Base-by-base conservation (phyloP, 148 eudicot genomes). In the Camellia granthamiana region DNA sequence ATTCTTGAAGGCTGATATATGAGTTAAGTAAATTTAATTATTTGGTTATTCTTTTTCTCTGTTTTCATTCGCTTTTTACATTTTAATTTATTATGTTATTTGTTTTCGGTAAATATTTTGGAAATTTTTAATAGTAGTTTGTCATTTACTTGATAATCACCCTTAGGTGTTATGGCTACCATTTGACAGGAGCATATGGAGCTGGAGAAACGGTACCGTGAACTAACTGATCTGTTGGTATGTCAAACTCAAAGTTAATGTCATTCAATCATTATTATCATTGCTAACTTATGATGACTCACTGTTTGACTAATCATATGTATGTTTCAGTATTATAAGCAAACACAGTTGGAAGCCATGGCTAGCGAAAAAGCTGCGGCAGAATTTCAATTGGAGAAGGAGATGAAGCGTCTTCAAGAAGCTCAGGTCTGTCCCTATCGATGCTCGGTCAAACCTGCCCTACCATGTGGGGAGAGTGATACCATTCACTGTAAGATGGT, bases 281-380 rank as follows among this genome's bases (percentile, higher is more conserved):
- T 63, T 23, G 69, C 8, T 42, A 18, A 70, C 19, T 41, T 54
- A 10, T 19, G 55, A 41, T 78, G 64, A 68, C 74, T 52, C 2
- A 18, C 30, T 5, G 3, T 67, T 3, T 55, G n/a, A 18, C 2
- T 78, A 54, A 75, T 42, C 47, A 14, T 58, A 23, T 79, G 70
- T 42, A 59, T 83, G 47, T 60, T 81, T 67, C 81, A 97, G 99
- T 97, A 97, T 83, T 94, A 94, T 90, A 97, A 97, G 90, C 99
- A 97, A 92, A 97, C 98, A 74, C 99, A 97, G 79, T 83, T 97
- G 73, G 99, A 97, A 91, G 87, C 92, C 43, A 97, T 97, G 99
- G 89, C 98, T 30, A 94, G 97, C 86, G 98, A 92, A 88, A 97
- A 97, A 88, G 94, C 99, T 87, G 99, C 99, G 80, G 98, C 98